Evolutionary conservation across 495 filamentous ascomycete species (phyloP).

Genomic region (Venustampulla echinocandica): DNA sequence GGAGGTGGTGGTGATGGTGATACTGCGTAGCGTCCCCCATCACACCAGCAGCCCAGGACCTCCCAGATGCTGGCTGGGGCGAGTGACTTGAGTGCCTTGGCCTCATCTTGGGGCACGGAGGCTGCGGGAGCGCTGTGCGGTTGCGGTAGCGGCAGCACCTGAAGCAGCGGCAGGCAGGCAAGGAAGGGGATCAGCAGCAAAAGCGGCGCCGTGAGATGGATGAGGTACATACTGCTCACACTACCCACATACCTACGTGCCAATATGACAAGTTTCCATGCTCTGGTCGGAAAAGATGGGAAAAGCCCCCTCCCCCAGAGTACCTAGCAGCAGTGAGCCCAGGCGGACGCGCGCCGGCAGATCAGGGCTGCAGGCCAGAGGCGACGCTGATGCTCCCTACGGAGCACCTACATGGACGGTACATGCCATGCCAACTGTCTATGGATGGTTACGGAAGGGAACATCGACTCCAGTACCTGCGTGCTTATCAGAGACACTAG

Average conservation of each 20-base stretch:
- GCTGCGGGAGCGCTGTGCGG: neutral
- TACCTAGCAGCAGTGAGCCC: neutral
- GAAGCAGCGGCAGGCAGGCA: neutral
- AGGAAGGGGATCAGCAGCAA: neutral
- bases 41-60: no score
- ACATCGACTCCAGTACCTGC: no score
- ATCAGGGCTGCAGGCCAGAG: constrained; percentile 4
- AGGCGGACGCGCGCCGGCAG: constrained; percentile 15
- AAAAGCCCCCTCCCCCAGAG: neutral
- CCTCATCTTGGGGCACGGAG: no score
- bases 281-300: constrained; percentile 18
- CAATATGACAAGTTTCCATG: constrained; percentile 3
- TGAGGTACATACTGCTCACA: neutral
- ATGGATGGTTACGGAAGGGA: no score
- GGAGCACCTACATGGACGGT: no score
- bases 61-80: no score
- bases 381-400: neutral
- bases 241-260: constrained; percentile 11
- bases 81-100: no score
- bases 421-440: no score
- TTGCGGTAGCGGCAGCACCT: neutral
- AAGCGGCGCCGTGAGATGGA: neutral
- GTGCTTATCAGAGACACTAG: no score
- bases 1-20: no score
- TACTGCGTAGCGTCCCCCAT: no score